Percentiles rank a stretch among this genome's conserved stretches.
Evolutionary conservation across 2,329 filamentous ascomycete genomes (phyloP).

Genomic region (Dactylonectria macrodidyma): DNA sequence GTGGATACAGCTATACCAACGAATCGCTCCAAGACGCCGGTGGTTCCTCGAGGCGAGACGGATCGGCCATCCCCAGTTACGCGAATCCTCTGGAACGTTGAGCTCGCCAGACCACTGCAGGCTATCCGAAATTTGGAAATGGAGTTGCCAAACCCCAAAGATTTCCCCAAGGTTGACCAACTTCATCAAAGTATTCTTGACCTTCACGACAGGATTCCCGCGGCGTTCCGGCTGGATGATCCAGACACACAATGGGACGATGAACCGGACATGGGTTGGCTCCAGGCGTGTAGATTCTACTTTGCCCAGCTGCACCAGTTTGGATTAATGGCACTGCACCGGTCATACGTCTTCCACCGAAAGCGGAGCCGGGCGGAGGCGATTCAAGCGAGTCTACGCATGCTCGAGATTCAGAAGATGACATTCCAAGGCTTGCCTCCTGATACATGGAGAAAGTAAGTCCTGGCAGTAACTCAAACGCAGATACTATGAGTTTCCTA

Average conservation of each 20-base stretch:
- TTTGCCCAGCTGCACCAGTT: conserved; percentile 67
- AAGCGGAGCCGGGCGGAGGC: conserved; percentile 68
- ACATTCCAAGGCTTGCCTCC: conserved; percentile 65
- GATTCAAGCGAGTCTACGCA: conserved; percentile 68
- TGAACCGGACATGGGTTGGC: conserved; percentile 67
- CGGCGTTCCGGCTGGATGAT: conserved; percentile 68
- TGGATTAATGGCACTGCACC: conserved; percentile 72
- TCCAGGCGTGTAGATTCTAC: conserved; percentile 61
- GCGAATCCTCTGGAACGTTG: conserved; percentile 65
- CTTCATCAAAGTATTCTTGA: conserved; percentile 67
- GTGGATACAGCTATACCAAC: conserved; percentile 67
- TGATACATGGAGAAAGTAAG: conserved; percentile 63
- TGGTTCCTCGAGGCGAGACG: conserved; percentile 62
- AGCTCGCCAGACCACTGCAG: conserved; percentile 63
- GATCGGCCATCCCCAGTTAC: conserved; percentile 73
- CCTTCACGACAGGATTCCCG: conserved; percentile 64
- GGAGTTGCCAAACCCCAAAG: conserved; percentile 68
- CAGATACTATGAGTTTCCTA: background rate
- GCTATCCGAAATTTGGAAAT: conserved; percentile 70
- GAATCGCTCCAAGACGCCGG: conserved; percentile 63
- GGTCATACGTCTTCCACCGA: conserved; percentile 74
- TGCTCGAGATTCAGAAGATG: conserved; percentile 68
- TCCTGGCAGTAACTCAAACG: background rate
- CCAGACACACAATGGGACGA: conserved; percentile 71
- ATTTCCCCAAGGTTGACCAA: conserved; percentile 67